A percentile compares a stretch with the other conserved stretches of the same genome.
Conservation (phyloP, 495 filamentous ascomycete genomes). For the Aspergillus bertholletiae region DNA sequence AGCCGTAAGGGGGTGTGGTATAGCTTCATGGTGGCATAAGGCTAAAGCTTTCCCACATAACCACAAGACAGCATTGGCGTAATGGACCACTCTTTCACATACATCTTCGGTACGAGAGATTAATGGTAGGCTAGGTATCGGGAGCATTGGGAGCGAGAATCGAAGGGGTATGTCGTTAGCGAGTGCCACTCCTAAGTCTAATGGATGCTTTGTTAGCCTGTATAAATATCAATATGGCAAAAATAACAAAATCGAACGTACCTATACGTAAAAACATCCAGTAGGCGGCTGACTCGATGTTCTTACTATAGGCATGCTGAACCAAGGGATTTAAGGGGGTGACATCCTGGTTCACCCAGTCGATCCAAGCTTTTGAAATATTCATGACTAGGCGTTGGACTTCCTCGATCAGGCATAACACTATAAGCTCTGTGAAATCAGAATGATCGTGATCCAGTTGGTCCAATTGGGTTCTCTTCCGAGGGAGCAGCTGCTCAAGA, state of each 20-base stretch:
- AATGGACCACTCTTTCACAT: conserved; percentile 21
- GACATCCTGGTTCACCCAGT: not conserved
- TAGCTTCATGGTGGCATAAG: conserved; percentile 21
- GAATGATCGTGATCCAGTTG: not conserved
- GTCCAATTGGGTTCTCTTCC: not conserved
- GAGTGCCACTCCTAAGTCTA: conserved; percentile 28
- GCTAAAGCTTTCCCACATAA: conserved; percentile 24
- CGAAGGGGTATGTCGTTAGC: conserved; percentile 22
- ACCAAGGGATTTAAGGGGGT: conserved; percentile 12
- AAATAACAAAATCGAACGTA: conserved; percentile 12
- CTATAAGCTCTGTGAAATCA: not conserved
- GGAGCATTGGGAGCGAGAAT: conserved; percentile 16
- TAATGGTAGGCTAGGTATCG: conserved; percentile 11
- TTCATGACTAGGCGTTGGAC: not conserved
- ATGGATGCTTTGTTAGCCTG: not conserved
- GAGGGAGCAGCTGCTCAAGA: not conserved
- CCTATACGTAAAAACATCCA: conserved; percentile 36
- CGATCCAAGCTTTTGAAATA: conserved; percentile 13
- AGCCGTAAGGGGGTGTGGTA: conserved; percentile 9
- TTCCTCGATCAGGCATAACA: not conserved
- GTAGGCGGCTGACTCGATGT: conserved; percentile 27
- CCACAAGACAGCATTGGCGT: conserved; percentile 27
- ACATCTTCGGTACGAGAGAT: conserved; percentile 18
- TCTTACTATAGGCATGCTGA: conserved; percentile 11
- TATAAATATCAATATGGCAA: not conserved